phyloP scores from a whole-genome alignment of 305 asterid species.

The Euphrasia arctica region DNA sequence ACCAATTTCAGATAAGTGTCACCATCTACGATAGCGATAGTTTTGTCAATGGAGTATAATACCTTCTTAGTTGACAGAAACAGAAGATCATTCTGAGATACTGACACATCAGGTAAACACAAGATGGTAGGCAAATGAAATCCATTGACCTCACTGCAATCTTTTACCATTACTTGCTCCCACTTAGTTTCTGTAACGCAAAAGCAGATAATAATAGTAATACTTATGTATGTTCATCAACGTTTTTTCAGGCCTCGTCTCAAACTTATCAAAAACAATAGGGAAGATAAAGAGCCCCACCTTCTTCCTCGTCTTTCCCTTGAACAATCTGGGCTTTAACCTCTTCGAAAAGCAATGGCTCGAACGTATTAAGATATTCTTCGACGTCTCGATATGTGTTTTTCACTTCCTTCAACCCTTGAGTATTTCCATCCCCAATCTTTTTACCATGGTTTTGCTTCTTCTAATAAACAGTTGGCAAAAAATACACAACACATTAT shows the following conservation, averaged over 20 bases:
- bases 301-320: conserved; percentile 62
- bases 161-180: conserved; percentile 45
- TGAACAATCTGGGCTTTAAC: conserved; percentile 85
- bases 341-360: conserved; percentile 94
- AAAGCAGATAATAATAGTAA: conserved; percentile 23
- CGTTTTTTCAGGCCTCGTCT: background rate
- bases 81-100: conserved; percentile 75
- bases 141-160: conserved; percentile 67
- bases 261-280: background rate
- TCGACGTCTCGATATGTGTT: conserved; percentile 67
- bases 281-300: conserved; percentile 31
- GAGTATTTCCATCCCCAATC: conserved; percentile 33
- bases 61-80: conserved; percentile 72
- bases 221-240: conserved; percentile 13
- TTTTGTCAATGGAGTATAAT: conserved; percentile 14
- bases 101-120: conserved; percentile 36
- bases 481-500: conserved; percentile 9
- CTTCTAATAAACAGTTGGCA: conserved; percentile 28
- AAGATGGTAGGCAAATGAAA: conserved; percentile 64
- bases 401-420: conserved; percentile 60
- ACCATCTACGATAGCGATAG: conserved; percentile 7
- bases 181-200: conserved; percentile 52
- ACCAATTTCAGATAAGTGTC: conserved; percentile 20
- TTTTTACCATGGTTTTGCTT: conserved; percentile 35
- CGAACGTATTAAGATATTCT: conserved; percentile 71